Conservation (phyloP, 352 stramenopile species). For the Peronosclerospora sorghi region DNA sequence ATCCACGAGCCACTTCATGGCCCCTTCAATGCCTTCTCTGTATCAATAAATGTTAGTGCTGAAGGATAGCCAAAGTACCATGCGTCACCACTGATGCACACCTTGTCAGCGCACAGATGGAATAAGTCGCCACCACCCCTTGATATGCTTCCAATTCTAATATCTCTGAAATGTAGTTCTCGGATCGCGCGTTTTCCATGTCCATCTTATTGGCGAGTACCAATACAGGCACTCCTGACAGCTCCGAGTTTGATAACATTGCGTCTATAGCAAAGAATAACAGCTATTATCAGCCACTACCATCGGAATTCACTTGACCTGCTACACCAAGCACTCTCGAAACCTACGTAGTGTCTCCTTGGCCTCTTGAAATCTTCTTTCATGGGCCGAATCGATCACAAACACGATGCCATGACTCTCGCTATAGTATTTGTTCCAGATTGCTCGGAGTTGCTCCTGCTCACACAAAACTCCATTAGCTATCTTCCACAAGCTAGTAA, state of each 20-base stretch:
- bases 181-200: conserved; percentile 37
- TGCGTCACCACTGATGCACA: conserved; percentile 3
- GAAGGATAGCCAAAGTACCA: not conserved
- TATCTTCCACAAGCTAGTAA: not conserved
- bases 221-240: conserved; percentile 77
- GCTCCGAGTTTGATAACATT: conserved; percentile 70
- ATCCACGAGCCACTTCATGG: conserved; percentile 67
- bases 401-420: conserved; percentile 89
- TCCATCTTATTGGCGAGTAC: conserved; percentile 89
- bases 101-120: conserved; percentile 55
- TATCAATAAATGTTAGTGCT: not conserved
- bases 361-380: conserved; percentile 79
- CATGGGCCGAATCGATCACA: conserved; percentile 83
- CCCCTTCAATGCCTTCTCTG: conserved; percentile 54
- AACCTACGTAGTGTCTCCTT: conserved; percentile 71
- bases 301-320: not conserved
- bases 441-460: conserved; percentile 73
- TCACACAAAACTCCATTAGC: not conserved
- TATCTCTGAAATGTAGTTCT: conserved; percentile 29
- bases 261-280: conserved; percentile 29
- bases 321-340: not conserved
- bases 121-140: conserved; percentile 29
- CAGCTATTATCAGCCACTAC: not conserved
- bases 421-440: conserved; percentile 92
- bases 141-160: conserved; percentile 33